Conservation (phyloP, 208 protist genomes). For the Acanthamoeba castellanii region DNA sequence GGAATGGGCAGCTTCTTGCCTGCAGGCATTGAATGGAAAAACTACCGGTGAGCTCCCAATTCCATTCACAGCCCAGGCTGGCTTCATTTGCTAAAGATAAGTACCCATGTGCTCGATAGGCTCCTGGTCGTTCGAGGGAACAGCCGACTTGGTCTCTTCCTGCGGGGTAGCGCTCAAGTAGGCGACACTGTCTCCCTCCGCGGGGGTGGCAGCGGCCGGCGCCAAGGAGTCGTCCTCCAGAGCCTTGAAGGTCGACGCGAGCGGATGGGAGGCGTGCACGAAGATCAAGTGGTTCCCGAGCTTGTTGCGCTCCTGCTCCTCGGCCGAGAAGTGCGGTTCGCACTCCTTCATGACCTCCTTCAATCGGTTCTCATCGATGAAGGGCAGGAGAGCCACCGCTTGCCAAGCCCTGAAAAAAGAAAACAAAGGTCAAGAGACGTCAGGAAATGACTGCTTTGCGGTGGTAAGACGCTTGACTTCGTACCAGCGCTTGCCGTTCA, state of each 20-base stretch:
- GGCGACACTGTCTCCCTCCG: neutral
- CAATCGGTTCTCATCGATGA: constrained; percentile 91
- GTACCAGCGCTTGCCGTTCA: constrained; percentile 95
- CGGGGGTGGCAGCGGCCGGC: neutral
- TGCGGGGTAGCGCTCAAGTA: neutral
- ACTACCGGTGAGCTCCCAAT: neutral
- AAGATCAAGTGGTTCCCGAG: constrained; percentile 54
- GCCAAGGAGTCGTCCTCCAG: neutral
- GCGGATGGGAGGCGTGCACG: constrained; percentile 53
- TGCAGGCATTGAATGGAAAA: too few relatives aligned
- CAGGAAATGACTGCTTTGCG: too few relatives aligned
- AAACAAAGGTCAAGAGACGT: constrained; percentile 56
- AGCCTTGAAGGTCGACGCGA: neutral
- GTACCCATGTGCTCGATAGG: neutral
- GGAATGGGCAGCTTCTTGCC: neutral
- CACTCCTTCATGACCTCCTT: constrained; percentile 65
- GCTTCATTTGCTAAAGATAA: too few relatives aligned
- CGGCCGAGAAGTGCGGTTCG: neutral
- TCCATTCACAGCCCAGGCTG: too few relatives aligned
- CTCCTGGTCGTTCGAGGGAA: neutral
- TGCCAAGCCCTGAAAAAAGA: neutral
- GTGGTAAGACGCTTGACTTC: too few relatives aligned
- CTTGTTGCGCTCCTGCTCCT: constrained; percentile 5
- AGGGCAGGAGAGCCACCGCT: constrained; percentile 93
- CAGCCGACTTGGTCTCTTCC: neutral